Evolutionary conservation across 768 basidiomycete genomes (phyloP), one percentile per base, ranked within the genome.

Genomic region (Botryobasidium botryosum): DNA sequence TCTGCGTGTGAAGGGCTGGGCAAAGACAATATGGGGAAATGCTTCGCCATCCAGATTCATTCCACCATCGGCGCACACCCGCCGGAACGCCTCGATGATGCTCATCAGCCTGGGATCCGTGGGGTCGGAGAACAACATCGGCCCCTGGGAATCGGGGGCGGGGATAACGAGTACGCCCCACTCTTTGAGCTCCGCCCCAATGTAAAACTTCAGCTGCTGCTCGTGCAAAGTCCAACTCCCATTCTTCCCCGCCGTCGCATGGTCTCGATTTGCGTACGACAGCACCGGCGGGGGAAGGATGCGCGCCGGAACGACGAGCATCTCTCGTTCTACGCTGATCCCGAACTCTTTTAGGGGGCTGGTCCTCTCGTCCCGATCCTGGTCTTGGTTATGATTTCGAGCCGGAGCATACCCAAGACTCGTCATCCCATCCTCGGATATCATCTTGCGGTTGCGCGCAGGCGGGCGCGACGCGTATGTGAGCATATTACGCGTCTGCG

Each of bases 201-300:
- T 60, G 2, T 71, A 61, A 53, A 86, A 86, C 51, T 69, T 72
- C 52, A 79, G 75, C 35, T 68, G 65, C 39, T 69, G 56, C 43
- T 85, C 75, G 50, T 86, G 85, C 84, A 85, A 87, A 31, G 71
- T 69, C 1, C 76, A 85, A 40, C 54, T 60, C 25, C 77, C 71
- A 28, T 53, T 61, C 5, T 74, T 68, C 3, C n/a, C n/a, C n/a
- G n/a, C n/a, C n/a, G 51, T 50, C 5, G 32, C 18, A 5, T 37
- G 28, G 26, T 60, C 59, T 10, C 60, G 66, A 2, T n/a, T n/a
- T n/a, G 57, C 44, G 54, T 87, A 87, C 2, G 62, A 62, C 40
- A 87, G 53, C 1, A 50, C 48, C 0, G 85, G 85, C 0, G 77
- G 61, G 0, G 61, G 62, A 1, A 88, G 69, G 47, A 79, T 69